phyloP scores from a whole-genome alignment of 306 rosid genomes.

The Prunus davidiana region DNA sequence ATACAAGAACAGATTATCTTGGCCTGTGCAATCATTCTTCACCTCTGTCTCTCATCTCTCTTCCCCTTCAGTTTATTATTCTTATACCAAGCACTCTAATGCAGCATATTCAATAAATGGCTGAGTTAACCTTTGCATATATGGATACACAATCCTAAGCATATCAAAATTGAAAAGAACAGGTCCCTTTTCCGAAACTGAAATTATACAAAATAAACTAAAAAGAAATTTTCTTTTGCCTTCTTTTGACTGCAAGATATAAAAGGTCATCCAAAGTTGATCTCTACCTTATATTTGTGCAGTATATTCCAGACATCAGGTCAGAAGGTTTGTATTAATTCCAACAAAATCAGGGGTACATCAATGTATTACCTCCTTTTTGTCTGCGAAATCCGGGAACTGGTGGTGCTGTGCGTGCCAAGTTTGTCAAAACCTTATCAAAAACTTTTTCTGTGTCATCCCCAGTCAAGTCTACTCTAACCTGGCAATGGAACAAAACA shows the following conservation, averaged over 20 bases:
- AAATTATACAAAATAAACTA: not conserved
- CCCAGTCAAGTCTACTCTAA: conserved; percentile 70
- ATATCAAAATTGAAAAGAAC: not conserved
- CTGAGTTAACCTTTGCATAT: not conserved
- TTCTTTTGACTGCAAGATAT: not conserved
- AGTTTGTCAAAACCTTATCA: conserved; percentile 51
- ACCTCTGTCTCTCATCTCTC: too few species aligned
- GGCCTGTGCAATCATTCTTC: too few species aligned
- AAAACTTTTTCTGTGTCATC: conserved; percentile 67
- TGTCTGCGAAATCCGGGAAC: conserved; percentile 81
- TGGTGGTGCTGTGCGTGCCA: conserved; percentile 74
- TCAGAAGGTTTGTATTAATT: not conserved
- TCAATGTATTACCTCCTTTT: conserved; percentile 67
- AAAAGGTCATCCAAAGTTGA: not conserved
- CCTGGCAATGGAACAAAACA: conserved; percentile 41
- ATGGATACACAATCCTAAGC: not conserved
- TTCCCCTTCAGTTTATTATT: too few species aligned
- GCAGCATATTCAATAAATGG: not conserved
- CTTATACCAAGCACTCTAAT: not conserved
- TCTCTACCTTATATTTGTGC: not conserved
- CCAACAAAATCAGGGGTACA: not conserved
- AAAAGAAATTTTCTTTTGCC: not conserved
- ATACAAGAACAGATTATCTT: too few species aligned
- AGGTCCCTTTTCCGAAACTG: not conserved
- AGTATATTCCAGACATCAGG: not conserved